Evolutionary conservation across 208 protist genomes (phyloP), one percentile per base, ranked within the genome.

Genomic region (Acanthamoeba lenticulata): DNA sequence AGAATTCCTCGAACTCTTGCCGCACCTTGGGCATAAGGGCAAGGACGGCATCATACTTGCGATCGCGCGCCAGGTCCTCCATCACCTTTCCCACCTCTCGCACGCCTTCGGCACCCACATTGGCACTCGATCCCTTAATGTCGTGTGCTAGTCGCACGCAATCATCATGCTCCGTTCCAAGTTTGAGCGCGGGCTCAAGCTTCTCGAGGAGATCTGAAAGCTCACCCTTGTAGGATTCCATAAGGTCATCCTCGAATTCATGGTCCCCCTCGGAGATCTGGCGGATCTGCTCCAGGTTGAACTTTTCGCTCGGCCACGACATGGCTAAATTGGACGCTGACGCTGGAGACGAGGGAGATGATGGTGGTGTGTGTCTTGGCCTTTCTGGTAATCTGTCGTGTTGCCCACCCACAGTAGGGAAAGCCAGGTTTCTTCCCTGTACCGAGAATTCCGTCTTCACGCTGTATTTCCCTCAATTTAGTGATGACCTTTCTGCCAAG

Each of bases 131-230:
- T 42, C 83, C 83, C 32, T 90, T 90, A 9, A 90, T 45, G 52
- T 90, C 83, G 83, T 90, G 83, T 6, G 83, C 83, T 13, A 90
- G 83, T 69, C 83, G 83, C 83, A 90, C 83, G 52, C 83, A 90
- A 21, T 60, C 49, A 36, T 11, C 83, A n/a, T 90, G 52, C 32
- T 90, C 45, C 27, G 36, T 2, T 0, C 49, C 83, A 27, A 47
- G 27, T 36, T 60, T 60, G 5, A 90, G 6, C 17, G 44, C 52
- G 52, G 83, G 83, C 36, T 90, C 83, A 15, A 90, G 24, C 4
- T 42, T 90, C 1, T 5, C 24, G 4, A 69, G n/a, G 29, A 67
- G 11, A 11, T 42, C 36, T 7, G 3, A 2, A 24, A 90, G 34
- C 24, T 90, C 83, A n/a, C 42, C 32, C 83, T 90, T 90, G 83